These are phyloP conservation scores for Pilaira anomala DNA, from an alignment of 192 early-diverging fungal genomes.

Conservation along the genomic window DNA sequence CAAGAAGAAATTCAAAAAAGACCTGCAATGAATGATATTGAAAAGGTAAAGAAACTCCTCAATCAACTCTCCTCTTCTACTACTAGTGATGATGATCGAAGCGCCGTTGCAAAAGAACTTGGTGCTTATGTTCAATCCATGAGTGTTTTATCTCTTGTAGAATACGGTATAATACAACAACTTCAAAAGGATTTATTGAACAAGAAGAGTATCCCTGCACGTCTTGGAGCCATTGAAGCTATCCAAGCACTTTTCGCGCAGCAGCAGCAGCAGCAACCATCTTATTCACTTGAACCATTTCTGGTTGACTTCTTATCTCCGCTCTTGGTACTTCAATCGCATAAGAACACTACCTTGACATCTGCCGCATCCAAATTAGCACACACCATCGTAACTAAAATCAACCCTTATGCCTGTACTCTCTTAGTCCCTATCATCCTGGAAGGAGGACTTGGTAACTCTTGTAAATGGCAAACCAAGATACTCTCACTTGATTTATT, in stretches of 20 bases:
- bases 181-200: slow-evolving; percentile 57
- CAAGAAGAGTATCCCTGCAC: slow-evolving; percentile 67
- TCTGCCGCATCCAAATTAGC: slow-evolving; percentile 44
- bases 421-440: slow-evolving; percentile 63
- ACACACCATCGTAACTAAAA: slow-evolving; percentile 40
- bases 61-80: slow-evolving; percentile 26
- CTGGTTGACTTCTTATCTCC: slow-evolving; percentile 59
- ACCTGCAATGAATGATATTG: slow-evolving; percentile 19
- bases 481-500: slow-evolving; percentile 45
- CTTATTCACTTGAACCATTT: slow-evolving; percentile 67
- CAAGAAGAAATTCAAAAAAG: too few species aligned
- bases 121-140: slow-evolving; percentile 47
- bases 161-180: slow-evolving; percentile 56
- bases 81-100: slow-evolving; percentile 31
- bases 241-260: slow-evolving; percentile 59
- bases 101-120: slow-evolving; percentile 28
- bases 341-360: slow-evolving; percentile 48
- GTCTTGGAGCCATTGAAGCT: slow-evolving; percentile 61
- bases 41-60: slow-evolving; percentile 29
- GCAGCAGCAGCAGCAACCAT: slow-evolving; percentile 39
- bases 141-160: slow-evolving; percentile 55
- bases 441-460: slow-evolving; percentile 65
- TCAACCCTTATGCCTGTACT: slow-evolving; percentile 45
- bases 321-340: slow-evolving; percentile 60
- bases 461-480: slow-evolving; percentile 77